Conservation (phyloP, 164 flowering plant genomes). For the Chloranthus sessilifolius region DNA sequence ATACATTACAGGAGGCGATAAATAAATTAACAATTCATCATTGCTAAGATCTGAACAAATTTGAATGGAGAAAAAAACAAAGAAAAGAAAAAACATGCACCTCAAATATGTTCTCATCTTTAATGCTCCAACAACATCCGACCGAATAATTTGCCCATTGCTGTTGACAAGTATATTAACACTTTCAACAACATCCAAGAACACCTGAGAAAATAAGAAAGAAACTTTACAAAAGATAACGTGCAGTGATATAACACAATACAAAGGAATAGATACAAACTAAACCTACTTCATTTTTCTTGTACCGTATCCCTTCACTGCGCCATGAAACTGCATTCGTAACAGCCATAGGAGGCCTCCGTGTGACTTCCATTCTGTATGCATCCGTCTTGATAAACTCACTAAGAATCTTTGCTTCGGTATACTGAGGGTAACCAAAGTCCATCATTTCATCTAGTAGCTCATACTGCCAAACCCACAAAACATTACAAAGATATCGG, state of each 20-base stretch:
- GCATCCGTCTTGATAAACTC: slow-evolving; percentile 99
- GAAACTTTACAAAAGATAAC: slow-evolving; percentile 1
- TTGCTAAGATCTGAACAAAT: too few relatives aligned
- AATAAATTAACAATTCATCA: too few relatives aligned
- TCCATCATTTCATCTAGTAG: slow-evolving; percentile 99
- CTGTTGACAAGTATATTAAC: slow-evolving; percentile 98
- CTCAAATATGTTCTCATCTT: slow-evolving; percentile 98
- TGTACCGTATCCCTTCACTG: slow-evolving; percentile 96
- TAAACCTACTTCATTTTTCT: slow-evolving; percentile 85
- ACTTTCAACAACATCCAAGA: slow-evolving; percentile 96
- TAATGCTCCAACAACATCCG: slow-evolving; percentile 96
- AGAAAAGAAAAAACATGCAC: slow-evolving; percentile 24
- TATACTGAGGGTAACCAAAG: slow-evolving; percentile 97
- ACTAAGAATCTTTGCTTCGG: slow-evolving; percentile 95
- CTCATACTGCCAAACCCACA: slow-evolving; percentile 62
- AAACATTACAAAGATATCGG: neutral
- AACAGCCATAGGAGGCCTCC: slow-evolving; percentile 99
- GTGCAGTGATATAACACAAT: neutral
- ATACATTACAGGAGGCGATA: too few relatives aligned
- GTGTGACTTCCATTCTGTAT: slow-evolving; percentile 94
- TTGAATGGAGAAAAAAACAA: too few relatives aligned
- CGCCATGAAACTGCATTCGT: slow-evolving; percentile 99
- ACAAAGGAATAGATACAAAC: neutral
- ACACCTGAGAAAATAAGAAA: slow-evolving; percentile 49
- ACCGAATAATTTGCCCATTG: slow-evolving; percentile 92